Evolutionary conservation across 371 early-diverging fungal species (phyloP).

Genomic region (Syncephalastrum contaminatum): DNA sequence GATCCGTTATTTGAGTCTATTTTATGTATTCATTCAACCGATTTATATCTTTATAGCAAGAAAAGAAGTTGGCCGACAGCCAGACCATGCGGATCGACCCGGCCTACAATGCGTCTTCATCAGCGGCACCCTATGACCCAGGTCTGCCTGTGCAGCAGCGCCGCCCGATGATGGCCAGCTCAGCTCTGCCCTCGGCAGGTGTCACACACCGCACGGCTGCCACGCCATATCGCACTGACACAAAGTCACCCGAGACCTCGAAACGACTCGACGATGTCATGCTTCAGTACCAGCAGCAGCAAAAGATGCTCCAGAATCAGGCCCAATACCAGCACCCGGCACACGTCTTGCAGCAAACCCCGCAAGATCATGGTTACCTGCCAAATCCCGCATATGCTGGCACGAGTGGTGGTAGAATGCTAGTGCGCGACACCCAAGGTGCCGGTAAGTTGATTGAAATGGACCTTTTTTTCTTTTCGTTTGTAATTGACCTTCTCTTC

Average conservation of each 20-base stretch:
- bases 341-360: conserved; percentile 15
- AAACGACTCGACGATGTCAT: conserved; percentile 51
- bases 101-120: conserved; percentile 13
- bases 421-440: conserved; percentile 30
- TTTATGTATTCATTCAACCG: background rate
- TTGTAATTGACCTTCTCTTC: conserved; percentile 2
- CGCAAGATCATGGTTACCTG: conserved; percentile 29
- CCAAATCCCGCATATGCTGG: conserved; percentile 28
- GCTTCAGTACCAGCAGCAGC: conserved; percentile 51
- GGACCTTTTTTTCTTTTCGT: conserved; percentile 3
- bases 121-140: conserved; percentile 16
- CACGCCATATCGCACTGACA: conserved; percentile 39
- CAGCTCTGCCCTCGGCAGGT: conserved; percentile 32
- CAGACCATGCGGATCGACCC: conserved; percentile 21
- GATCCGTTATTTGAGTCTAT: background rate
- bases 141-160: conserved; percentile 27
- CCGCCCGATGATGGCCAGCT: conserved; percentile 23
- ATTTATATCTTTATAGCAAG: conserved; percentile 15
- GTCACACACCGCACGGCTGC: conserved; percentile 19
- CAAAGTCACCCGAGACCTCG: conserved; percentile 48
- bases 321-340: conserved; percentile 15
- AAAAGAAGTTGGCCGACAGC: conserved; percentile 25
- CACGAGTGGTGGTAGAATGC: conserved; percentile 36
- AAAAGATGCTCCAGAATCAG: conserved; percentile 32
- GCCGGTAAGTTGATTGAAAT: conserved; percentile 35